Base-by-base conservation (phyloP, 495 filamentous ascomycete species). In the Cercophora scortea region DNA sequence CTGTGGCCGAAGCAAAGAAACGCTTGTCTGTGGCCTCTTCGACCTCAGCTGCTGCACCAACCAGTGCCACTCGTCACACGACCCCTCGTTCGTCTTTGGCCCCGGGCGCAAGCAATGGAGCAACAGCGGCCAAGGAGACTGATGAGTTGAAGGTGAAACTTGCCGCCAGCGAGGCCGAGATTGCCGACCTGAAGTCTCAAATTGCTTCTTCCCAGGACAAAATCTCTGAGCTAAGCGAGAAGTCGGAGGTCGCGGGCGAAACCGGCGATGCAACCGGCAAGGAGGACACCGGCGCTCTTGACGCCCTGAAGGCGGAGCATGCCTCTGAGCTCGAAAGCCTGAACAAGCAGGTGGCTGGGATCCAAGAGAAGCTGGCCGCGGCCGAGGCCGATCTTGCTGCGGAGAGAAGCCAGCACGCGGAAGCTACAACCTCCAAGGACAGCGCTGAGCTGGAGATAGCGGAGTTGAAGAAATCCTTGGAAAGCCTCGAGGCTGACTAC, bases 81-180 rank as follows among this genome's bases (percentile, higher is more conserved):
- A 25, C 59, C 13, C 6, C 70, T 16, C 70, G 71, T n/a, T 56
- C 70, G 12, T 76, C 76, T 32, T 38, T 67, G 42, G 60, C 66
- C n/a, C 54, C 66, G 7, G 50, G 45, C 39, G 44, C 53, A 34
- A 52, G 64, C 41, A 2, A 38, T 38, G 13, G 2, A 10, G 36
- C 36, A 8, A 11, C 36, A 7, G 36, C 36, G 4, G 57, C 71
- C 38, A 79, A 75, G 58, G 75, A 78, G 48, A 59, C 76, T 7
- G 78, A 78, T 6, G 74, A 75, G 25, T 61, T 81, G 32, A 81
- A 78, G 60, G 56, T 64, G 9, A 78, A 79, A 61, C 66, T 79
- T 50, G 58, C 57, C 32, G 56, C 65, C 25, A 70, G 64, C 44
- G 71, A 77, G 58, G 53, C 70, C 8, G 77, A 79, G 56, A 70